A percentile compares a stretch with the other conserved stretches of the same genome.
Conservation (phyloP, 371 early-diverging fungal species). For the Furculomyces boomerangus region DNA sequence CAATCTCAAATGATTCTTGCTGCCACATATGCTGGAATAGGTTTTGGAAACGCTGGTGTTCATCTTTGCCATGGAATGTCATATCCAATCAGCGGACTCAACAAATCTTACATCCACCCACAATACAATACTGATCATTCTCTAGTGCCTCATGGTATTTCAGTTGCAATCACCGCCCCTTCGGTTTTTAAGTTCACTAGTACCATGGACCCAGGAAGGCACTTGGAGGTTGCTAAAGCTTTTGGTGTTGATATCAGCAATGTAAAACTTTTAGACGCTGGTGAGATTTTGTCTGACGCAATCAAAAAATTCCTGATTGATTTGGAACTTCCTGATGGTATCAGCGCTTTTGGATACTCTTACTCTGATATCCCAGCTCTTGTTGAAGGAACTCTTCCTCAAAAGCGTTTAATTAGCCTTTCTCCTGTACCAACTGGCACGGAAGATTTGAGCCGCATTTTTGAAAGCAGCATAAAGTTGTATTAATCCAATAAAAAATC, state of each 20-base stretch:
- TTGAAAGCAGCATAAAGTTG: slow-evolving; percentile 21
- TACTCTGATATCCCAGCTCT: slow-evolving; percentile 45
- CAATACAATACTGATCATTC: slow-evolving; percentile 61
- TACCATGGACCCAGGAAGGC: slow-evolving; percentile 61
- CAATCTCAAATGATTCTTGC: slow-evolving; percentile 78
- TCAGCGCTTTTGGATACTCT: slow-evolving; percentile 57
- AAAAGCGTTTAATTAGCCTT: slow-evolving; percentile 81
- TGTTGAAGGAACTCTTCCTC: slow-evolving; percentile 75
- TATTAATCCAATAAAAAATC: too few relatives aligned
- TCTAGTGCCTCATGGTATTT: slow-evolving; percentile 60
- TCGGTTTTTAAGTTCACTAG: slow-evolving; percentile 77
- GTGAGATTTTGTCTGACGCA: slow-evolving; percentile 54
- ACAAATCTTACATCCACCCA: slow-evolving; percentile 62
- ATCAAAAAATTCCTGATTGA: slow-evolving; percentile 52
- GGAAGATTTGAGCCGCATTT: slow-evolving; percentile 16
- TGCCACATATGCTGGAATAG: slow-evolving; percentile 81
- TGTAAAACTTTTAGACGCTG: slow-evolving; percentile 52
- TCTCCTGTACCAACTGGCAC: slow-evolving; percentile 51
- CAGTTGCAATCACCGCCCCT: slow-evolving; percentile 75
- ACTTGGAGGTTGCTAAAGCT: slow-evolving; percentile 60
- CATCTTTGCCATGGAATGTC: slow-evolving; percentile 37
- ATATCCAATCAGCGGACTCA: slow-evolving; percentile 67
- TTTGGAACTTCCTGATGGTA: slow-evolving; percentile 66
- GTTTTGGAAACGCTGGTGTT: slow-evolving; percentile 85
- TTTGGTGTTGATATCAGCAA: slow-evolving; percentile 55